Evolutionary conservation across 192 early-diverging fungal genomes (phyloP), one percentile per base, ranked within the genome.

Genomic region (Coemansia sp.): DNA sequence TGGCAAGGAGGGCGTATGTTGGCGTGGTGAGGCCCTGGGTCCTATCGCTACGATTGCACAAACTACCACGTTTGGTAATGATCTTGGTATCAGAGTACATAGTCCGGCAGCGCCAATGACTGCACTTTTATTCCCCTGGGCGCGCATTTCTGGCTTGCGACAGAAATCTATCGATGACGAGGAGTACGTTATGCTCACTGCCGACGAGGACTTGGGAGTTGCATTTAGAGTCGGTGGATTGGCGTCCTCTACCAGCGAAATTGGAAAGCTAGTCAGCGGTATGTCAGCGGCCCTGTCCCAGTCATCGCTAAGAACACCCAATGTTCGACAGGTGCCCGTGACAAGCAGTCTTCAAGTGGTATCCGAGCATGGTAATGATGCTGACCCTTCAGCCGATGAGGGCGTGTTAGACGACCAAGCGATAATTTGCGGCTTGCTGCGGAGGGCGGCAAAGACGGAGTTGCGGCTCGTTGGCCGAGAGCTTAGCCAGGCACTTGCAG

Each of bases 201-300:
- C 78, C 10, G 80, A 83, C 33, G 70, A 74, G 1, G 80, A 83
- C 52, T 31, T 83, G 59, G 80, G 76, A 9, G 68, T 83, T 55
- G 80, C 76, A 5, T 72, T 76, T 24, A 41, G 67, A 31, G 13
- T 76, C 54, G 61, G 46, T 24, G 34, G 34, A 1, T 18, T 46
- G 18, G 43, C n/a, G 9, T 65, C 63, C 3, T 65, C 44, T 46
- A 27, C 49, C 24, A 24, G 20, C n/a, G 49, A 4, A 22, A 52
- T 52, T 9, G n/a, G 20, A 9, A 24, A 18, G 18, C 20, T 52
- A 9, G 49, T 52, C n/a, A 20, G 49, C 49, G 49, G 9, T 7
- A 52, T 52, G 49, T 0, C 49, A 24, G 49, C 49, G 20, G n/a
- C 20, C 20, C 49, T 22, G 20, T 52, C 49, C 20, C 49, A 52